Conservation (phyloP, 2,329 filamentous ascomycete species). For the Neofusicoccum sp. region DNA sequence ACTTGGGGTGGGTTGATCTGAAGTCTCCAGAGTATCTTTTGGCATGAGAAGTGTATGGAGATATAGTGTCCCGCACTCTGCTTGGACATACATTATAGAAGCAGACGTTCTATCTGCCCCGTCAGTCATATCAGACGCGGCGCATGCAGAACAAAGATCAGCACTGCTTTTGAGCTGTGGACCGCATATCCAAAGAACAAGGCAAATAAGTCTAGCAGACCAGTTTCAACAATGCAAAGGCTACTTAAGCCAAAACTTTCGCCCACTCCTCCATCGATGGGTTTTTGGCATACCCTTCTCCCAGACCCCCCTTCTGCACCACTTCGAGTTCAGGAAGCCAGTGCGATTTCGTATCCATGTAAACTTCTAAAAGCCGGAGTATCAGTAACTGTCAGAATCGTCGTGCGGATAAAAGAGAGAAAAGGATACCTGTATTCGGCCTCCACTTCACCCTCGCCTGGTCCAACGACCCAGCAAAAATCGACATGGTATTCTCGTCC, state of each 20-base stretch:
- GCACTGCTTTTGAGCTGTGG: too few relatives aligned
- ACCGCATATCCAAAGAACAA: too few relatives aligned
- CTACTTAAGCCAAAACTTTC: too few relatives aligned
- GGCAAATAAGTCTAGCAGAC: too few relatives aligned
- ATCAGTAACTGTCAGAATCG: not conserved
- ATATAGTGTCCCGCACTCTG: too few relatives aligned
- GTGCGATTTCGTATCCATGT: slow-evolving; percentile 11
- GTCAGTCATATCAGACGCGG: too few relatives aligned
- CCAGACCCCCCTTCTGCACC: not conserved
- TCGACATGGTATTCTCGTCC: not conserved
- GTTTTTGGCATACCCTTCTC: not conserved
- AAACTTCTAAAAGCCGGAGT: not conserved
- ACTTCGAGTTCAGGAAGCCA: slow-evolving; percentile 17
- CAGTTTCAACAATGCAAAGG: too few relatives aligned
- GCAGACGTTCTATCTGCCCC: too few relatives aligned
- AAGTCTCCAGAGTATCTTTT: slow-evolving; percentile 40
- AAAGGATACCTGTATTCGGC: not conserved
- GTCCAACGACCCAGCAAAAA: not conserved
- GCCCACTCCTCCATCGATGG: not conserved
- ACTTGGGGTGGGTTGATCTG: slow-evolving; percentile 46
- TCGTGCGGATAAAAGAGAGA: not conserved
- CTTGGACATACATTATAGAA: too few relatives aligned
- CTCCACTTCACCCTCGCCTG: not conserved
- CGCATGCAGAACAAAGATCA: too few relatives aligned
- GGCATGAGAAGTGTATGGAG: not conserved